These are phyloP conservation scores for Paragyromitra xinjiangensis DNA, from an alignment of 495 filamentous ascomycete genomes.

Conservation along the genomic window DNA sequence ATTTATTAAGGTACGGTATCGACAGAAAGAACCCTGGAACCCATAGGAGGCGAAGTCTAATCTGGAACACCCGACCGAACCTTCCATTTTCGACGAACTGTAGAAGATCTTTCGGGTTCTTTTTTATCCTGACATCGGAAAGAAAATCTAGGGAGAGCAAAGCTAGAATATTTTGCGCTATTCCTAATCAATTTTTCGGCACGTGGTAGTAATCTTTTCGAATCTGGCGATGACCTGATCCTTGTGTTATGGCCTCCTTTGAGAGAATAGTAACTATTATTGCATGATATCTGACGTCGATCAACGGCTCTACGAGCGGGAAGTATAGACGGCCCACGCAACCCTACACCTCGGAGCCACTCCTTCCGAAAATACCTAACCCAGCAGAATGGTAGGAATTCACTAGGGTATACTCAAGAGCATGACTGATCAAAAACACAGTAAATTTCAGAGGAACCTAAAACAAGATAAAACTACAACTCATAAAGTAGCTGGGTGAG, in stretches of 20 bases:
- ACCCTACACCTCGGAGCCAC: not conserved
- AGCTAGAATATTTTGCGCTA: not conserved
- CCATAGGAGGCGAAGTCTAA: not conserved
- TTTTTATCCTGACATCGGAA: not conserved
- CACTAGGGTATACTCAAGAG: no score
- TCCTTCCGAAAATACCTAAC: not conserved
- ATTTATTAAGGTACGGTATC: constrained; percentile 13
- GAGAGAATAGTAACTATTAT: not conserved
- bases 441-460: no score
- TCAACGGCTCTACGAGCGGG: not conserved
- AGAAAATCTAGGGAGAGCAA: not conserved
- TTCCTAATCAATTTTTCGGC: not conserved
- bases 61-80: not conserved
- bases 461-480: no score
- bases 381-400: no score
- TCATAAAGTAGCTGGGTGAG: no score
- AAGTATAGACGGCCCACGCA: not conserved
- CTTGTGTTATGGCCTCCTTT: no score
- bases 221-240: not conserved
- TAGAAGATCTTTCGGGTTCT: not conserved
- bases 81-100: not conserved
- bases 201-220: not conserved
- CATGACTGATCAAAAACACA: no score
- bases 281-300: not conserved
- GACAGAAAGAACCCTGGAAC: not conserved